Base-by-base conservation (phyloP, 148 eudicot species). In the Rhododendron mucronatum region DNA sequence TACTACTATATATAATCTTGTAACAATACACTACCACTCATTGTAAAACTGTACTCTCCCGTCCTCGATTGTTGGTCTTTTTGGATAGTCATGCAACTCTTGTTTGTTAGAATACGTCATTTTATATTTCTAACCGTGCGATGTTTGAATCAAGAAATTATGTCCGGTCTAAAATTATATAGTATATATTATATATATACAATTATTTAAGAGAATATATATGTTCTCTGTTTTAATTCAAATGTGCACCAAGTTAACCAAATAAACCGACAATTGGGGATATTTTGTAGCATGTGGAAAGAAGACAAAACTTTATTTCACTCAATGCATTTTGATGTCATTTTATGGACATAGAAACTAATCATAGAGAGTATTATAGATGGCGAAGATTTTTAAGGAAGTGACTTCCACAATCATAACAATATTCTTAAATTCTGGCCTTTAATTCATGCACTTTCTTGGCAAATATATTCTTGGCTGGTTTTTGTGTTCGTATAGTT, bases 1-100 rank as follows among this genome's bases (percentile, higher is more conserved):
- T 93, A 93, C 45, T 41, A 41, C 45, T 41, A 6, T 41, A 41
- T 41, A 41, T 41, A 41, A 41, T 41, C 7, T 41, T 41, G 45
- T 41, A 41, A 6, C 45, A 41, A 41, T 41, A 41, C 45, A 41
- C 45, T 41, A 41, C 7, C 45, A 41, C 45, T 41, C 45, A 41
- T 41, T 41, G 45, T 41, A 41, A 6, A 41, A 41, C 45, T 6
- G 45, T 41, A 41, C 45, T 41, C 7, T 41, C 45, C 45, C 7
- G 7, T 41, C 45, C 45, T 41, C 7, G 45, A 41, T 41, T 41
- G 45, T 5, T 41, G 45, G 45, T 41, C 45, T 41, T 41, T 41
- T 41, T 41, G 44, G 44, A 41, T 41, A 5, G 44, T 41, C 44
- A 1, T 5, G 44, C 44, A 5, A 41, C 44, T 41, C 44, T 0